Evolutionary conservation across 2,329 filamentous ascomycete genomes (phyloP), one percentile per base, ranked within the genome.

Genomic region (Cladosporium sp.): DNA sequence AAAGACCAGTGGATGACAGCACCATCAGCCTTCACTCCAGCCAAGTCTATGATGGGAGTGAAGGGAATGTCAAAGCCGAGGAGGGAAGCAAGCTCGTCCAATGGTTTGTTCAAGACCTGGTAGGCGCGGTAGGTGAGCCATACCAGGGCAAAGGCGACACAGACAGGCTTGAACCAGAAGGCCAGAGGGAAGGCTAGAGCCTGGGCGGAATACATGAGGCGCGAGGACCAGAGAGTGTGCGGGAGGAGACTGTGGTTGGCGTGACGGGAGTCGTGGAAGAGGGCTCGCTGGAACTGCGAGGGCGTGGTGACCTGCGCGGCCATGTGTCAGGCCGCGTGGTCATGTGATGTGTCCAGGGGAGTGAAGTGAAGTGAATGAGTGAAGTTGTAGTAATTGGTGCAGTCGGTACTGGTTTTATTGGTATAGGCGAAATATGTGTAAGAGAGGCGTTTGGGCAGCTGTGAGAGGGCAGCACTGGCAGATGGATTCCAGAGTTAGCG

Each of bases 21-120:
- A 51, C 90, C 88, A 67, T 95, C 88, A 22, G 88, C 80, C 59
- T 86, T 88, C 61, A 99, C 93, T 56, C 88, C 89, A 50, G 92
- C 89, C 29, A 99, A 82, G 47, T 90, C 95, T 36, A 97, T 87
- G 65, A 91, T 84, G 47, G 93, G 93, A 19, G 89, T 80, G 56
- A 90, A 85, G 54, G 93, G 93, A 45, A 99, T 92, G 65, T 99
- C 93, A 66, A 97, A 85, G 53, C 92, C 91, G 42, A 99, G 83
- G 43, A 96, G 88, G 60, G 85, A 85, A 62, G 97, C 91, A 42
- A 99, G 82, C 57, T 95, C 85, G 51, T 92, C 88, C 51, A 96
- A 89, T 19, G 92, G 90, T 62, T 92, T 96, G 71, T 88, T 86
- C 48, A 96, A 78, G 32, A 95, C 93, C 66, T 91, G 88, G 73